Evolutionary conservation across 371 early-diverging fungal genomes (phyloP).

Genomic region (Saksenaea oblongispora): DNA sequence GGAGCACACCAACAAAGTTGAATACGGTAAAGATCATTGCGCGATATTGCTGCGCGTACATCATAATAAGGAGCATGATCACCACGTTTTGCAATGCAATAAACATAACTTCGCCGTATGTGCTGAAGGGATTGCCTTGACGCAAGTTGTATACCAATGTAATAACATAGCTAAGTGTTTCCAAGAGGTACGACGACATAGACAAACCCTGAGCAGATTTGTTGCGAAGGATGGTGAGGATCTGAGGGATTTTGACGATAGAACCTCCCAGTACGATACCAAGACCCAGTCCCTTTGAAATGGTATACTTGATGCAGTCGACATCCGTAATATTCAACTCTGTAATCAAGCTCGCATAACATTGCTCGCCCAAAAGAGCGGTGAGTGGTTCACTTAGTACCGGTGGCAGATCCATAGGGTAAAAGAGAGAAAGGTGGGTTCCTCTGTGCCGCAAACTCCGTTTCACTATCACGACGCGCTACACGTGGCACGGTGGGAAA

Average conservation of each 20-base stretch:
- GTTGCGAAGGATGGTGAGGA: slow-evolving; percentile 77
- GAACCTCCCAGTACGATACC: slow-evolving; percentile 87
- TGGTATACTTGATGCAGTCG: slow-evolving; percentile 74
- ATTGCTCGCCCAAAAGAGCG: slow-evolving; percentile 65
- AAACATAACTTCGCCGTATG: slow-evolving; percentile 86
- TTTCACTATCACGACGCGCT: neutral
- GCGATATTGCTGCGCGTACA: slow-evolving; percentile 47
- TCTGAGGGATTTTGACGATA: slow-evolving; percentile 94
- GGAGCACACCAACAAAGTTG: slow-evolving; percentile 32
- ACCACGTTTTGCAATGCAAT: slow-evolving; percentile 80
- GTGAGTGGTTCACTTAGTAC: slow-evolving; percentile 59
- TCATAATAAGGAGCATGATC: slow-evolving; percentile 74
- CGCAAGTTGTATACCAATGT: slow-evolving; percentile 83
- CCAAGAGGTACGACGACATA: slow-evolving; percentile 73
- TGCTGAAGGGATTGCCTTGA: slow-evolving; percentile 81
- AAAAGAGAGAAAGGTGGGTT: neutral
- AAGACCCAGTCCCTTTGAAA: slow-evolving; percentile 87
- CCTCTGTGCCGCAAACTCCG: neutral
- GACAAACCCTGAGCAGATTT: slow-evolving; percentile 80
- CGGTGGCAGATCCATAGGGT: slow-evolving; percentile 33
- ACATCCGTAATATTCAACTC: slow-evolving; percentile 62
- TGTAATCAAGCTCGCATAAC: slow-evolving; percentile 67
- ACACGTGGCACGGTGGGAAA: neutral
- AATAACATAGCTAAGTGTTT: slow-evolving; percentile 78
- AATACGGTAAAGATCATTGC: slow-evolving; percentile 34